Base-by-base conservation (phyloP, 164 flowering plant genomes). In the Liquidambar formosana region DNA sequence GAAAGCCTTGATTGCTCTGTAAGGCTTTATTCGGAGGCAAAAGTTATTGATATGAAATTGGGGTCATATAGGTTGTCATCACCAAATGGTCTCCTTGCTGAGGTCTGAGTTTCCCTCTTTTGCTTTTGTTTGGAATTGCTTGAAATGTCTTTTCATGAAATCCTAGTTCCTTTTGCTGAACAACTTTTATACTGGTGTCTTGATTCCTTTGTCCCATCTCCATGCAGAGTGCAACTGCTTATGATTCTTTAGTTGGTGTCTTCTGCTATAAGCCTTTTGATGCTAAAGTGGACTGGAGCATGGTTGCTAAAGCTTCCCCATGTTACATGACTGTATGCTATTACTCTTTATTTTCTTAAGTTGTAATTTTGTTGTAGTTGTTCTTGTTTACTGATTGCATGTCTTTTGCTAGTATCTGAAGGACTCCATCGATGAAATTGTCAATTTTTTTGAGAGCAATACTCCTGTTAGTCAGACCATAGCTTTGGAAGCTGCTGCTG, bases 401-500 rank as follows among this genome's bases (percentile, higher is more conserved):
- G 26, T 70, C 44, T 71, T 70, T 60, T 65, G 3, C n/a, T 89
- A 96, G 99, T 96, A 93, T 79, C 75, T 92, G 79, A 96, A 88
- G 85, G 97, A 92, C 49, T 80, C 97, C 48, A 77, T 96, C 63
- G 88, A 85, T 70, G 86, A 84, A 82, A 88, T 96, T 58, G 26
- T 87, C 67, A 75, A 83, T 22, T 96, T 96, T 62, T 96, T 93
- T 77, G 82, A 83, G 76, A 92, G 91, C 67, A 83, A 82, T 72
- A 74, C 90, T 45, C 88, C 85, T 75, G 87, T 93, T 57, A 93
- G 97, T 78, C 97, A 90, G 79, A 83, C 91, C 25, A 69, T 96
- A 72, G 97, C 96, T 66, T 57, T 90, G 82, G 99, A 96, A 84
- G 89, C 99, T 72, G 99, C 95, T 53, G 93, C 97, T 63, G 99